phyloP scores from a whole-genome alignment of 2,329 filamentous ascomycete genomes.

The Hypomyces perniciosus region DNA sequence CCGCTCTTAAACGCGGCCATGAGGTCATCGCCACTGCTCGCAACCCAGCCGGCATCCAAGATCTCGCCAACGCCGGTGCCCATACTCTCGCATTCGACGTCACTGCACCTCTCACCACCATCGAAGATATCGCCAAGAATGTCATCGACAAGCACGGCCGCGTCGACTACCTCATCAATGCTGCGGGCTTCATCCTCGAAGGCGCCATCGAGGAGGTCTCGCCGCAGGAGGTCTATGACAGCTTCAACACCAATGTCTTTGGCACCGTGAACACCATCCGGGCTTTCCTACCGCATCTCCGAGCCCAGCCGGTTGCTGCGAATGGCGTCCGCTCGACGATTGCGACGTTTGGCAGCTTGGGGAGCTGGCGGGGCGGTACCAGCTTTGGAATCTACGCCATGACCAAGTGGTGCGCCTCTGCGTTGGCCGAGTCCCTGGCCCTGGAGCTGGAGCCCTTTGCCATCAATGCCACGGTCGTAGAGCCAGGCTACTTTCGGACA shows the following conservation, averaged over 20 bases:
- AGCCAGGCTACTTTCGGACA: conserved; percentile 50
- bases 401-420: conserved; percentile 42
- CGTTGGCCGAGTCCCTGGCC: conserved; percentile 37
- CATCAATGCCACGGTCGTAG: conserved; percentile 37
- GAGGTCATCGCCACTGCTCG: conserved; percentile 46
- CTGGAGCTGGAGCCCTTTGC: conserved; percentile 41
- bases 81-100: conserved; percentile 41
- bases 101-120: conserved; percentile 30
- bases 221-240: conserved; percentile 29
- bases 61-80: conserved; percentile 39
- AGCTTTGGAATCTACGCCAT: conserved; percentile 36
- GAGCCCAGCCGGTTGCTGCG: conserved; percentile 27
- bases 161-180: conserved; percentile 44
- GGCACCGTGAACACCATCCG: conserved; percentile 43
- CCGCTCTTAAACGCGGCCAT: conserved; percentile 41
- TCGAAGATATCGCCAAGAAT: conserved; percentile 31
- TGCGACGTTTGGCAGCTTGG: conserved; percentile 42
- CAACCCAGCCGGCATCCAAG: conserved; percentile 30
- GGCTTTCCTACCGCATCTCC: conserved; percentile 42
- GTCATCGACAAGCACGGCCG: conserved; percentile 29
- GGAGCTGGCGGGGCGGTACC: conserved; percentile 34
- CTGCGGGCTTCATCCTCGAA: conserved; percentile 40
- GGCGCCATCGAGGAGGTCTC: conserved; percentile 36
- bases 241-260: conserved; percentile 50
- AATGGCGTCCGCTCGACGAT: conserved; percentile 24